Evolutionary conservation across 2,329 filamentous ascomycete genomes (phyloP).

Genomic region (Botrytis fabae): DNA sequence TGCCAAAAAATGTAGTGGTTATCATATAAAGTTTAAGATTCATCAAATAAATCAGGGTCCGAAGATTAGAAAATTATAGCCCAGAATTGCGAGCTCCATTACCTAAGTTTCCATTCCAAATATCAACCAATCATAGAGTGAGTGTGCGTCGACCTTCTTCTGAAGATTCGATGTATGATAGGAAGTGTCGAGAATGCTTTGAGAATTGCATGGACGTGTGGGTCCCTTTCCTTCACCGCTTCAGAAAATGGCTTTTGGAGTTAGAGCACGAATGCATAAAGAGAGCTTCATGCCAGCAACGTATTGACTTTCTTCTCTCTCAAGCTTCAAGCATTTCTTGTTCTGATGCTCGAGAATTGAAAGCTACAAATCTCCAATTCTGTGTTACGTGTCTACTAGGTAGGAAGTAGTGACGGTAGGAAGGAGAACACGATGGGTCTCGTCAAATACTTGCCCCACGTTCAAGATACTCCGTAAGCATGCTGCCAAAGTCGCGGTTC

Average conservation of each 20-base stretch:
- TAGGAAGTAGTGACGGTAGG: not conserved
- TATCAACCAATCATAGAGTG: not conserved
- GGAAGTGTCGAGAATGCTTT: not conserved
- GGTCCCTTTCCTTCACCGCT: constrained; percentile 11
- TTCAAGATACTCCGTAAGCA: constrained; percentile 3
- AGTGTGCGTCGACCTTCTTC: not conserved
- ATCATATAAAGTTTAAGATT: not conserved
- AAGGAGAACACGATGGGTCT: not conserved
- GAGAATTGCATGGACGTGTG: constrained; percentile 9
- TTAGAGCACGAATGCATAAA: constrained; percentile 4
- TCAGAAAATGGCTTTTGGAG: not conserved
- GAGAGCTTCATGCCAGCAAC: not conserved
- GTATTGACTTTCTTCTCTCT: not conserved
- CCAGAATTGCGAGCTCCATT: not conserved
- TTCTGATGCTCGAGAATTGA: not conserved
- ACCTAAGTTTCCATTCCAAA: not conserved
- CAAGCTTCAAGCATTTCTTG: not conserved
- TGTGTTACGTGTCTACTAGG: not conserved
- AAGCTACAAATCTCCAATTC: not conserved
- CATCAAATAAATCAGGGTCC: not conserved
- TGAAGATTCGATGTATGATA: not conserved
- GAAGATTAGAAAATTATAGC: not conserved
- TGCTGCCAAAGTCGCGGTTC: constrained; percentile 1
- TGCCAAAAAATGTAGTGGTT: no score
- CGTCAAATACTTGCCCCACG: constrained; percentile 15